These are phyloP conservation scores for Ogataea hybrid DNA, from an alignment of 1,139 yeast species.

Conservation along the genomic window DNA sequence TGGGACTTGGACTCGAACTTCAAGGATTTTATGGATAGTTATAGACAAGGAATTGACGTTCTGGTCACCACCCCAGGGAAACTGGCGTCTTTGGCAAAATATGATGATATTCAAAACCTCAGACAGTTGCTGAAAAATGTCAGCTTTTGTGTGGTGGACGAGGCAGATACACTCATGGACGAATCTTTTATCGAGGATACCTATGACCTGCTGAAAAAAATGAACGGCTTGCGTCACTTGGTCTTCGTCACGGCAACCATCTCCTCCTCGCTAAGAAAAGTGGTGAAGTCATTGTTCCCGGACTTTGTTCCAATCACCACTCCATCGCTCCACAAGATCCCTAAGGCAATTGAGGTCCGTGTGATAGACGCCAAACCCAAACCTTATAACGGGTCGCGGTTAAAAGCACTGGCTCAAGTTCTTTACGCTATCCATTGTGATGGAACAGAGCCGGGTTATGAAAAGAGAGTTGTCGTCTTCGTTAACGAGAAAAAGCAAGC, in stretches of 20 bases:
- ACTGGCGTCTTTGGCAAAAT: conserved; percentile 34
- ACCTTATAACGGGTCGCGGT: conserved; percentile 82
- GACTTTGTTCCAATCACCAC: conserved; percentile 66
- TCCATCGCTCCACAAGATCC: conserved; percentile 80
- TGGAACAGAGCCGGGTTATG: conserved; percentile 73
- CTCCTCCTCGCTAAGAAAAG: conserved; percentile 70
- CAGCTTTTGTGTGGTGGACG: conserved; percentile 77
- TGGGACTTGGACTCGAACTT: conserved; percentile 48
- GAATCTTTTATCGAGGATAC: conserved; percentile 76
- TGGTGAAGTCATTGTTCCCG: conserved; percentile 63
- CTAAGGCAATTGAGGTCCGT: conserved; percentile 67
- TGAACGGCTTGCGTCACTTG: conserved; percentile 58
- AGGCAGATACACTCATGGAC: conserved; percentile 92
- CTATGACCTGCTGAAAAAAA: conserved; percentile 48
- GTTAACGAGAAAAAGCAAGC: conserved; percentile 76
- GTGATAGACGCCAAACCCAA: conserved; percentile 71
- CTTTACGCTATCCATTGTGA: conserved; percentile 82
- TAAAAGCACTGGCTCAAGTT: conserved; percentile 84
- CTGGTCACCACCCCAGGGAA: conserved; percentile 84
- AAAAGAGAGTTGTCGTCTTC: conserved; percentile 83
- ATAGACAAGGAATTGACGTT: conserved; percentile 63
- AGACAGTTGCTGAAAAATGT: conserved; percentile 34
- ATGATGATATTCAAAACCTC: conserved; percentile 30
- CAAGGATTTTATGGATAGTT: conserved; percentile 46
- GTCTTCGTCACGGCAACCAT: conserved; percentile 89